Percentiles rank a stretch among this genome's conserved stretches.
Conservation (phyloP, 2,329 filamentous ascomycete genomes). For the Hymenotorrendiella dingleyae region DNA sequence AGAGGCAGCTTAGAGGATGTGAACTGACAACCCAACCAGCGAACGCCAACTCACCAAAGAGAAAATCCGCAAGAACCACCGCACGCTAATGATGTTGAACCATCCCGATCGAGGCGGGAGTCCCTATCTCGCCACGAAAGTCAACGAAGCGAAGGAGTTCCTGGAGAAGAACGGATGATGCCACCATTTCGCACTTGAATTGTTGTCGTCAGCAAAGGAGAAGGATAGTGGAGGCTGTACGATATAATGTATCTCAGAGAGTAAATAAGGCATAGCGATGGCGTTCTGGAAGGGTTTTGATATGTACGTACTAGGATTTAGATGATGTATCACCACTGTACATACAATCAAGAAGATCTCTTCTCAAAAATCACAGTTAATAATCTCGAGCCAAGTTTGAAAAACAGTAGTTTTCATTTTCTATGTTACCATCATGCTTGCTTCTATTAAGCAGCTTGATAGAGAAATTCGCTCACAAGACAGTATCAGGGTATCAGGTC, state of each 20-base stretch:
- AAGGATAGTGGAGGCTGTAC: background rate
- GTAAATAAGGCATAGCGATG: constrained; percentile 21
- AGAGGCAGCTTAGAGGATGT: too few relatives aligned
- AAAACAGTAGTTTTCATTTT: too few relatives aligned
- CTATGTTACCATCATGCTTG: too few relatives aligned
- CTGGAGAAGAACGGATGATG: constrained; percentile 62
- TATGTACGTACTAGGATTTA: too few relatives aligned
- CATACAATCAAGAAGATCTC: too few relatives aligned
- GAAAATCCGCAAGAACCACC: constrained; percentile 90
- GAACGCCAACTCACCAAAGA: constrained; percentile 87
- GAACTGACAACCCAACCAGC: constrained; percentile 40
- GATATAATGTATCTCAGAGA: constrained; percentile 11
- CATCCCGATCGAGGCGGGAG: constrained; percentile 96
- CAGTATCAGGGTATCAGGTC: too few relatives aligned
- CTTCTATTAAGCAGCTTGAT: too few relatives aligned
- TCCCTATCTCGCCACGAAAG: constrained; percentile 92
- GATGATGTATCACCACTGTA: too few relatives aligned
- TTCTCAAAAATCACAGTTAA: too few relatives aligned
- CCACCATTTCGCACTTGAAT: background rate
- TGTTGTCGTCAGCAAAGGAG: background rate
- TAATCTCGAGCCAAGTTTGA: too few relatives aligned
- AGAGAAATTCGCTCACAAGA: too few relatives aligned
- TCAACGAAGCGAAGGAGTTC: constrained; percentile 97
- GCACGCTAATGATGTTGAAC: constrained; percentile 93
- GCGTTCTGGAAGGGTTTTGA: too few relatives aligned